These are phyloP conservation scores for Senna siamea DNA, from an alignment of 306 rosid genomes.

Conservation along the genomic window DNA sequence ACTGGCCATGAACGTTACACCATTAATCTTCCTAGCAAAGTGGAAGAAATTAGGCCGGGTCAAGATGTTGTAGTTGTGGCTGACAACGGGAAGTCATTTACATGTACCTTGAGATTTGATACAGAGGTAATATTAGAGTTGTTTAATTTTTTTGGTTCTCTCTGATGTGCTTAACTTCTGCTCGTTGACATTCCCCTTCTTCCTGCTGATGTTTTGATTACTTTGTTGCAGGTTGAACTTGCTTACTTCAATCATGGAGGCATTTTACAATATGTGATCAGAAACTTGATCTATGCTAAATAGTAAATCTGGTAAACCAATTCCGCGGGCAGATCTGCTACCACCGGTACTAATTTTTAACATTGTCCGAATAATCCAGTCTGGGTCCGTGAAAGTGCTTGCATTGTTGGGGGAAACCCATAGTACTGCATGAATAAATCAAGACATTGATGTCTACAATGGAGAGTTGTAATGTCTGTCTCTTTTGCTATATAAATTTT, in stretches of 20 bases:
- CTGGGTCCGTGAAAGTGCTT: conserved; percentile 32
- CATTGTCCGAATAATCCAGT: conserved; percentile 43
- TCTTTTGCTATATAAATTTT: conserved; percentile 34
- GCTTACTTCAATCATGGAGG: conserved; percentile 94
- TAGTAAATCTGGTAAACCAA: conserved; percentile 40
- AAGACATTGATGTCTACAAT: conserved; percentile 33
- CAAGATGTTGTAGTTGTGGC: conserved; percentile 78
- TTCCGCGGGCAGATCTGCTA: conserved; percentile 33
- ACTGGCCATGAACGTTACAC: conserved; percentile 82
- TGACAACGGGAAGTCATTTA: conserved; percentile 70
- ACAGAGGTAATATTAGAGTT: conserved; percentile 68
- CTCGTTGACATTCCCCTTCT: conserved; percentile 14
- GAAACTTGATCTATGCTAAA: conserved; percentile 73
- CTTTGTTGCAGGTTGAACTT: conserved; percentile 73
- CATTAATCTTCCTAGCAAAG: conserved; percentile 79
- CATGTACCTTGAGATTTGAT: conserved; percentile 74
- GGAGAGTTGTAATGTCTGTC: conserved; percentile 24
- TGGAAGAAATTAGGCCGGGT: conserved; percentile 81
- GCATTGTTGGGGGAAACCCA: conserved; percentile 41
- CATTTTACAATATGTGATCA: conserved; percentile 83
- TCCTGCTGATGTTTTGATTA: conserved; percentile 11
- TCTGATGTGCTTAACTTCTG: conserved; percentile 9
- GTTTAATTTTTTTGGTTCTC: neutral
- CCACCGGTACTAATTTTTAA: conserved; percentile 24
- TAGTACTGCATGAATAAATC: conserved; percentile 46